phyloP scores from a whole-genome alignment of 2,329 filamentous ascomycete genomes.

The Lecanicillium sp. region DNA sequence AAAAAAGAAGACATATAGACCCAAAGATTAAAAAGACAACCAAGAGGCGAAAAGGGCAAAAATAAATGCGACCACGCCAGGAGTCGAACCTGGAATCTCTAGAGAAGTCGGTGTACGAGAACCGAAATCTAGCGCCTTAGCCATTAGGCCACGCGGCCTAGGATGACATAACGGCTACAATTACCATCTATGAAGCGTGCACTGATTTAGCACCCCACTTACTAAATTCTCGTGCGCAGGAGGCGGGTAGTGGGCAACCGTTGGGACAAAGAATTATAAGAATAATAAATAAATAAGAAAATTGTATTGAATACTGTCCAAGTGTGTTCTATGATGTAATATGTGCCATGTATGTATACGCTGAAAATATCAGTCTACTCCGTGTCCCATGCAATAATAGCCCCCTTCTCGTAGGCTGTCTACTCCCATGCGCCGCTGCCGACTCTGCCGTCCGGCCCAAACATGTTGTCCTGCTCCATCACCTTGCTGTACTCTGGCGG shows the following conservation, averaged over 20 bases:
- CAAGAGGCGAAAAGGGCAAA: no score
- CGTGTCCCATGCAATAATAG: not conserved
- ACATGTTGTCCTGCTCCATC: slow-evolving; percentile 6
- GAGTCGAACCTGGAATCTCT: slow-evolving; percentile 37
- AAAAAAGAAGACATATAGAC: no score
- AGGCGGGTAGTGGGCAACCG: no score
- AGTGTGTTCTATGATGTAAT: no score
- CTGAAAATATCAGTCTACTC: no score
- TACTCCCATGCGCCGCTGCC: slow-evolving; percentile 7
- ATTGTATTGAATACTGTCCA: no score
- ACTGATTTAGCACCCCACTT: no score
- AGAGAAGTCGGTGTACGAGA: slow-evolving; percentile 19
- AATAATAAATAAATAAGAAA: no score
- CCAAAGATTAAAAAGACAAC: slow-evolving; percentile 1
- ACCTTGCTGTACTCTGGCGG: slow-evolving; percentile 8
- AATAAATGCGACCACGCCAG: slow-evolving; percentile 30
- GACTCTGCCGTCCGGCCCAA: slow-evolving; percentile 4
- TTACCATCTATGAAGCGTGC: no score
- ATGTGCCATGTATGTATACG: no score
- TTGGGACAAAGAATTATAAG: no score
- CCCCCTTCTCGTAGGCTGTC: not conserved
- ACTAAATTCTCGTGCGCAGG: no score
- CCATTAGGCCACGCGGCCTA: slow-evolving; percentile 36
- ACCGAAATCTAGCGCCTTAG: slow-evolving; percentile 37
- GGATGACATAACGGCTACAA: not conserved